Conservation (phyloP, 164 flowering plant genomes). For the Berberis thunbergii region DNA sequence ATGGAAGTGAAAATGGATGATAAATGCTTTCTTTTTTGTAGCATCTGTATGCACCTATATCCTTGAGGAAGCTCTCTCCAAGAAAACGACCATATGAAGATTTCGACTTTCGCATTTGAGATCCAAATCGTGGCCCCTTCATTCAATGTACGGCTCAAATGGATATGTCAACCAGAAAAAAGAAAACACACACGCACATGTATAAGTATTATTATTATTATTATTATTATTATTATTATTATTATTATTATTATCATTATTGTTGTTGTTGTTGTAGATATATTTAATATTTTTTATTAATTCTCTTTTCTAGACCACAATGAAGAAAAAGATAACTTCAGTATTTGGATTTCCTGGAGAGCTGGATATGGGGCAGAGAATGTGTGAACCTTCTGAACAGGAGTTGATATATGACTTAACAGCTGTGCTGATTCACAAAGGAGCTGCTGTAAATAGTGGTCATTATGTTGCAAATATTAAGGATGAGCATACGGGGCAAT, state of each 20-base stretch:
- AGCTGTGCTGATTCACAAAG: constrained; percentile 89
- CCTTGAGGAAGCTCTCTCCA: too few relatives aligned
- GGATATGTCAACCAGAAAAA: too few relatives aligned
- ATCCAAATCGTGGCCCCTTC: too few relatives aligned
- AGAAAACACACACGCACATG: too few relatives aligned
- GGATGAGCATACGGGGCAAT: constrained; percentile 66
- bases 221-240: too few relatives aligned
- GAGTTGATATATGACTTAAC: constrained; percentile 66
- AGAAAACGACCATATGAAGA: too few relatives aligned
- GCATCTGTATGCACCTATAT: too few relatives aligned
- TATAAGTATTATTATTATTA: too few relatives aligned
- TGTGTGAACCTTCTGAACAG: constrained; percentile 41
- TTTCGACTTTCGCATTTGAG: too few relatives aligned
- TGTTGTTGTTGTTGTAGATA: not conserved
- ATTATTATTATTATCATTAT: not conserved
- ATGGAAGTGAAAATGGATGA: too few relatives aligned
- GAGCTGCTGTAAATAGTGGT: constrained; percentile 89
- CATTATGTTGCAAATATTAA: constrained; percentile 90
- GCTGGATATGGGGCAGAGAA: constrained; percentile 57
- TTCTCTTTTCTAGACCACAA: constrained; percentile 59
- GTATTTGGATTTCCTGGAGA: constrained; percentile 69
- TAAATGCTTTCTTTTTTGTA: too few relatives aligned
- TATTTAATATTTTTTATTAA: constrained; percentile 2
- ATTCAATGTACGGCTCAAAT: too few relatives aligned
- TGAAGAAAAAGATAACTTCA: constrained; percentile 83